These are phyloP conservation scores for Ophiobolus disseminans DNA, from an alignment of 2,329 filamentous ascomycete species.

Conservation along the genomic window DNA sequence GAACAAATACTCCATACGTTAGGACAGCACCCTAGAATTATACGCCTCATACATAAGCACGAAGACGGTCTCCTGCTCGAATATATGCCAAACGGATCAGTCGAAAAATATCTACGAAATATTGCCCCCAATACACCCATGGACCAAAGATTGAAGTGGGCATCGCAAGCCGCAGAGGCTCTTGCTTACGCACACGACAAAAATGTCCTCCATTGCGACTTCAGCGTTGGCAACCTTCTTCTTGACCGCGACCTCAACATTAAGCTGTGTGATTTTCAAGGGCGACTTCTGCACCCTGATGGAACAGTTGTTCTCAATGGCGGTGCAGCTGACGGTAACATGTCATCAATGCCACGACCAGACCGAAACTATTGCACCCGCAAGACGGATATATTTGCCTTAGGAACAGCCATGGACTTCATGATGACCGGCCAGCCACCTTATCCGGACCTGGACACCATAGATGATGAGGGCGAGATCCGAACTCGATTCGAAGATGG, in stretches of 20 bases:
- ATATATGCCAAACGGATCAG: conserved; percentile 12
- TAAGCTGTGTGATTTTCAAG: conserved; percentile 13
- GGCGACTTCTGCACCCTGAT: conserved; percentile 4
- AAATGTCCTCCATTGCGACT: conserved; percentile 8
- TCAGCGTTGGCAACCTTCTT: conserved; percentile 9
- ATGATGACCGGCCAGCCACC: conserved; percentile 17
- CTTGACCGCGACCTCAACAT: conserved; percentile 2
- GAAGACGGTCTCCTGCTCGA: conserved; percentile 16
- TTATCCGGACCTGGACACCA: conserved; percentile 3
- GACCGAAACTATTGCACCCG: conserved; percentile 1
- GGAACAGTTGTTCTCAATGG: neutral
- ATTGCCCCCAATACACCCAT: too few relatives aligned
- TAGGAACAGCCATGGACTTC: conserved; percentile 24
- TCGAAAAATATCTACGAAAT: conserved; percentile 13
- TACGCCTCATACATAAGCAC: conserved; percentile 12
- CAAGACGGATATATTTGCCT: conserved; percentile 28
- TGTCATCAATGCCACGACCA: conserved; percentile 1
- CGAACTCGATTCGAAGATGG: neutral
- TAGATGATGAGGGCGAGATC: conserved; percentile 1
- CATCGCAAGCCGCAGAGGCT: too few relatives aligned
- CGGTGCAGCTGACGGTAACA: neutral
- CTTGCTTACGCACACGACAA: conserved; percentile 6
- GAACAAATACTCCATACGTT: conserved; percentile 5
- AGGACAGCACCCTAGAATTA: conserved; percentile 17
- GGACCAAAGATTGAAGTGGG: too few relatives aligned